Percentiles rank a stretch among this genome's conserved stretches.
phyloP scores from a whole-genome alignment of 306 rosid species.

The Senna siamea region DNA sequence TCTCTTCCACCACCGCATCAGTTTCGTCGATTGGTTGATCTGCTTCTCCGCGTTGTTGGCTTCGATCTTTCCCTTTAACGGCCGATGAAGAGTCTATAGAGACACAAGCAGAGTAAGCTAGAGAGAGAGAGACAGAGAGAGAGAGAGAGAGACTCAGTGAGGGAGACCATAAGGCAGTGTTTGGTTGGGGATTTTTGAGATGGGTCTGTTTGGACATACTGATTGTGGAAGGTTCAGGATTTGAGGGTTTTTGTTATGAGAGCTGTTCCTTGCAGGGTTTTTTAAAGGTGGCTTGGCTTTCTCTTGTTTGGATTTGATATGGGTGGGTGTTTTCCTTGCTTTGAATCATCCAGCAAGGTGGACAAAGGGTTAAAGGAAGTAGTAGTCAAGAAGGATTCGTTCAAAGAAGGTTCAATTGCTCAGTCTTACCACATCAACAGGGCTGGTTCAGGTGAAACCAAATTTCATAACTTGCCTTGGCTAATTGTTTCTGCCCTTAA shows the following conservation, averaged over 20 bases:
- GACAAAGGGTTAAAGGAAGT: conserved; percentile 55
- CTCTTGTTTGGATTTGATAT: conserved; percentile 59
- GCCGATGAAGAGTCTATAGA: conserved; percentile 44
- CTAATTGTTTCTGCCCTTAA: conserved; percentile 28
- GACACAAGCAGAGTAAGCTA: conserved; percentile 16
- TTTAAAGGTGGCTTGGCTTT: conserved; percentile 51
- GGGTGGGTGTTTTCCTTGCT: conserved; percentile 87
- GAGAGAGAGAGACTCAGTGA: not conserved
- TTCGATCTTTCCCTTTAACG: conserved; percentile 62
- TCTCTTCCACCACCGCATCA: conserved; percentile 49
- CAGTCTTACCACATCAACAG: conserved; percentile 58
- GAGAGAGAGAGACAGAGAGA: conserved; percentile 14
- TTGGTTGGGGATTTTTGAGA: conserved; percentile 43
- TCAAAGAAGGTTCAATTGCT: conserved; percentile 57
- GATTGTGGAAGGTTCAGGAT: conserved; percentile 2
- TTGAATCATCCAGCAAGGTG: conserved; percentile 63
- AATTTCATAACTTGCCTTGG: conserved; percentile 19
- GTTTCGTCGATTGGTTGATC: conserved; percentile 83
- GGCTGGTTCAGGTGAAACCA: conserved; percentile 53
- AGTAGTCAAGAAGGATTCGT: conserved; percentile 55
- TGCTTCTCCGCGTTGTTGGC: conserved; percentile 58
- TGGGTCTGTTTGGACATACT: conserved; percentile 43
- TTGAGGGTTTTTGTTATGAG: conserved; percentile 33
- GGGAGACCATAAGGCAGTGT: conserved; percentile 35
- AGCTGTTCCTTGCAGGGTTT: too few relatives aligned